phyloP scores from a whole-genome alignment of 164 flowering plant species.

The Berberis thunbergii region DNA sequence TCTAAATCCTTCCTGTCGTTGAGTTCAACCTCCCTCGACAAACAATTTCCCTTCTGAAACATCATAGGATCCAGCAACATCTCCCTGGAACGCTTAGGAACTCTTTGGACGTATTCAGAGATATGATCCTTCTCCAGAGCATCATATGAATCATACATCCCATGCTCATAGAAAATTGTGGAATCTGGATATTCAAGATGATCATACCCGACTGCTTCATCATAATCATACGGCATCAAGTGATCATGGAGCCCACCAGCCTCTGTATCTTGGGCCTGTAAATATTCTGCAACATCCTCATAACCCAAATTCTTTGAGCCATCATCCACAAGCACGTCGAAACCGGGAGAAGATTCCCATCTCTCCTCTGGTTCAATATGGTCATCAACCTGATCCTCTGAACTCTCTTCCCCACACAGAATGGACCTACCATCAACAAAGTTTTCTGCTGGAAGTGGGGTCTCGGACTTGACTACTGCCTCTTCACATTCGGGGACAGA shows the following conservation, averaged over 20 bases:
- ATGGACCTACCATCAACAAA: conserved; percentile 12
- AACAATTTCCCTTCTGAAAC: conserved; percentile 22
- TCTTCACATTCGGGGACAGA: conserved; percentile 25
- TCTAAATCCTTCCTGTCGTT: conserved; percentile 22
- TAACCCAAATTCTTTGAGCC: conserved; percentile 28
- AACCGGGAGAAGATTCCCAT: conserved; percentile 68
- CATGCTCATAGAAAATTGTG: conserved; percentile 19
- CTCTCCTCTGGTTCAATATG: conserved; percentile 42
- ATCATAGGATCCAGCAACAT: conserved; percentile 20
- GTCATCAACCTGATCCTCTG: conserved; percentile 32
- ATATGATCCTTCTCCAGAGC: conserved; percentile 16
- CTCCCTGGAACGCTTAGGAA: conserved; percentile 17
- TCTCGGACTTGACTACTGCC: conserved; percentile 14
- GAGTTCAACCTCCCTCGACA: conserved; percentile 13
- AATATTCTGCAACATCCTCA: conserved; percentile 34
- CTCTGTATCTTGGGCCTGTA: conserved; percentile 24
- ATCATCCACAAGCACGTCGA: conserved; percentile 70
- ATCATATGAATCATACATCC: conserved; percentile 17
- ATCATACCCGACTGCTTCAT: conserved; percentile 23
- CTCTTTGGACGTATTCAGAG: conserved; percentile 11
- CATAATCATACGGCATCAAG: conserved; percentile 29
- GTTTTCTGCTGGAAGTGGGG: conserved; percentile 19
- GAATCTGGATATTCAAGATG: conserved; percentile 18
- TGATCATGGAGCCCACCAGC: conserved; percentile 20
- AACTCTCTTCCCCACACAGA: conserved; percentile 19